A percentile compares a stretch with the other conserved stretches of the same genome.
These are phyloP conservation scores for Echium plantagineum DNA, from an alignment of 257 asterid genomes.

Conservation along the genomic window DNA sequence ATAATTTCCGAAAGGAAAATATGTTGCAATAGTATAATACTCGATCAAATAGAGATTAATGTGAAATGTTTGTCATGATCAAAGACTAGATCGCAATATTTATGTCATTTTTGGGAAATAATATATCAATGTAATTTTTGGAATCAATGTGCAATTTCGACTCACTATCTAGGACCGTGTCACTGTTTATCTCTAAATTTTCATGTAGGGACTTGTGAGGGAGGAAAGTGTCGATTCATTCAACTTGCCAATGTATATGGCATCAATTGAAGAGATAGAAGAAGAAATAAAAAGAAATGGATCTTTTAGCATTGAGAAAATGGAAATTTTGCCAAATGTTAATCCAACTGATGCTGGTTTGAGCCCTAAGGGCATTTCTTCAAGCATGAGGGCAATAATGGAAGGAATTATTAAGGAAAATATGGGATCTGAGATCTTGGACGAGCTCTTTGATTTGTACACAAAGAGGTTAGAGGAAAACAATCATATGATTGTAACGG, in stretches of 20 bases:
- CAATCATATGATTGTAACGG: not conserved
- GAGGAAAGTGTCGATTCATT: conserved; percentile 34
- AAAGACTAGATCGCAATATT: too few species aligned
- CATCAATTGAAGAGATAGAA: conserved; percentile 31
- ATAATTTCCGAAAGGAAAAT: too few species aligned
- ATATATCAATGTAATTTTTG: too few species aligned
- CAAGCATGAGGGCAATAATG: not conserved
- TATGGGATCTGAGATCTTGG: not conserved
- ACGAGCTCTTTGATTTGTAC: conserved; percentile 2
- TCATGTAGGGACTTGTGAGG: conserved; percentile 25
- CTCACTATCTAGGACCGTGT: too few species aligned
- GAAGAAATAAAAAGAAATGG: conserved; percentile 17
- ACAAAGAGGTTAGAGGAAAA: not conserved
- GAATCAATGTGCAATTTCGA: too few species aligned
- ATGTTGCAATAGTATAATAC: too few species aligned
- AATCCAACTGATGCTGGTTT: not conserved
- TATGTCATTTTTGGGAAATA: too few species aligned
- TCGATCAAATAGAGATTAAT: too few species aligned
- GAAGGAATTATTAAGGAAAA: not conserved
- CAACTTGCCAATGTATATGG: conserved; percentile 36
- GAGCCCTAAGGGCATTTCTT: not conserved
- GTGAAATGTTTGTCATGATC: too few species aligned
- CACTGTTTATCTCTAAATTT: too few species aligned
- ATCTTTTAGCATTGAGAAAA: conserved; percentile 27
- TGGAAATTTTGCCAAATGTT: conserved; percentile 12